phyloP scores from a whole-genome alignment of 1,139 yeast species.

The Sugiyamaella castrensis region DNA sequence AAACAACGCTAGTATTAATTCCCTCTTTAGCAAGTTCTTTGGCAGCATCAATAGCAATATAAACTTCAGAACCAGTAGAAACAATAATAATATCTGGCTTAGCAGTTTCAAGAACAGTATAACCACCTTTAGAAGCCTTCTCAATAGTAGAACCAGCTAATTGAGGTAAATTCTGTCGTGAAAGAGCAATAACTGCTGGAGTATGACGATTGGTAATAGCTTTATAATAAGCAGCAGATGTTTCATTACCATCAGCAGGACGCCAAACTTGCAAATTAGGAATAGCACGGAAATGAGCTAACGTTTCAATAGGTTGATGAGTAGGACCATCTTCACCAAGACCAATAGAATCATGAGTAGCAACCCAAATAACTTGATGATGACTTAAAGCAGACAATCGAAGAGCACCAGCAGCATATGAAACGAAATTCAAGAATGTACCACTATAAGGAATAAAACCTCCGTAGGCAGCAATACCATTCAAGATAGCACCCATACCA shows the following conservation, averaged over 20 bases:
- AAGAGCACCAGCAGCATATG: conserved; percentile 97
- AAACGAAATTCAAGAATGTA: conserved; percentile 97
- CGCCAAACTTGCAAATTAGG: conserved; percentile 98
- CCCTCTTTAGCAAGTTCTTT: conserved; percentile 65
- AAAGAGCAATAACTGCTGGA: conserved; percentile 86
- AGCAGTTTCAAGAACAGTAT: conserved; percentile 58
- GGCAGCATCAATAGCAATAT: conserved; percentile 77
- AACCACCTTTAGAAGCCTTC: conserved; percentile 95
- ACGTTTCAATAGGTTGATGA: conserved; percentile 98
- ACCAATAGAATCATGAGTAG: conserved; percentile 99
- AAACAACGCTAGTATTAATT: conserved; percentile 75
- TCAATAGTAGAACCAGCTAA: conserved; percentile 90
- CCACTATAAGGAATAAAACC: conserved; percentile 94
- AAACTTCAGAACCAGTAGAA: conserved; percentile 96
- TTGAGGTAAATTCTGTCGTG: conserved; percentile 98
- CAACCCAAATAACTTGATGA: conserved; percentile 94
- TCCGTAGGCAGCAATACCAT: conserved; percentile 97
- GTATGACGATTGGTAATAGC: conserved; percentile 71
- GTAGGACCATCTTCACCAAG: conserved; percentile 99
- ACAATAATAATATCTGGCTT: conserved; percentile 77
- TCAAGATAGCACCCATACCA: conserved; percentile 99
- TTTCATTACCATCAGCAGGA: conserved; percentile 99
- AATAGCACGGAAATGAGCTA: conserved; percentile 95
- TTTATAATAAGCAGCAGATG: conserved; percentile 89
- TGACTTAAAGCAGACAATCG: conserved; percentile 93